Evolutionary conservation across 768 basidiomycete species (phyloP).

Genomic region (Rhizopogon vinicolor): DNA sequence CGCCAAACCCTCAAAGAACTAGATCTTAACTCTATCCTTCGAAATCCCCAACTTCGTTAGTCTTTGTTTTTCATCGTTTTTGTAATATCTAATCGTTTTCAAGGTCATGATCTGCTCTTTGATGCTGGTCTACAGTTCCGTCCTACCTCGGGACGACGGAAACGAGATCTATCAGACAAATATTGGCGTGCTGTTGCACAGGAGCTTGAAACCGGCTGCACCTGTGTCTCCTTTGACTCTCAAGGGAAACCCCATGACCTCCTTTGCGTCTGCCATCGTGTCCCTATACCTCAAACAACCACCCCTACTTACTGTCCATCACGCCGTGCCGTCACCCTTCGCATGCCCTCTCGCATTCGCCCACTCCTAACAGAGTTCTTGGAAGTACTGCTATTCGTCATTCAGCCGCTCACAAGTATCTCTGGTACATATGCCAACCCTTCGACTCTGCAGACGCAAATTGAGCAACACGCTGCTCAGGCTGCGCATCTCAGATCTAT

Average conservation of each 20-base stretch:
- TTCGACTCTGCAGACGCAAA: slow-evolving; percentile 53
- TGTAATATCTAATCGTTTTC: background rate
- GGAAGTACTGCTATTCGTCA: slow-evolving; percentile 78
- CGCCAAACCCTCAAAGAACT: slow-evolving; percentile 79
- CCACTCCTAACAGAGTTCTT: slow-evolving; percentile 71
- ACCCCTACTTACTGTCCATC: slow-evolving; percentile 42
- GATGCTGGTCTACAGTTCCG: slow-evolving; percentile 82
- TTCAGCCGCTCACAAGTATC: slow-evolving; percentile 69
- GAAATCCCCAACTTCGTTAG: slow-evolving; percentile 88
- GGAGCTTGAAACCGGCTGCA: slow-evolving; percentile 80
- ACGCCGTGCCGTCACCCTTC: slow-evolving; percentile 48
- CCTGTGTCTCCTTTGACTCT: slow-evolving; percentile 72
- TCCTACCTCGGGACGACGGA: slow-evolving; percentile 69
- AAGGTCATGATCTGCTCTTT: slow-evolving; percentile 88
- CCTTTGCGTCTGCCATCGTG: slow-evolving; percentile 50
- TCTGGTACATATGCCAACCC: slow-evolving; percentile 59
- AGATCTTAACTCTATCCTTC: slow-evolving; percentile 79
- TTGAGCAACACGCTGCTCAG: slow-evolving; percentile 59
- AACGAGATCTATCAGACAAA: slow-evolving; percentile 64
- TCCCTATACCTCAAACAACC: slow-evolving; percentile 37
- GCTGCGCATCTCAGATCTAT: slow-evolving; percentile 64
- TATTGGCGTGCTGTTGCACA: slow-evolving; percentile 83
- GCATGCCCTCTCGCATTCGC: slow-evolving; percentile 69
- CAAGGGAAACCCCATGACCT: slow-evolving; percentile 50
- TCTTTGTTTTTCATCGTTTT: slow-evolving; percentile 18